Evolutionary conservation across 2,329 filamentous ascomycete species (phyloP).

Genomic region (Didymella lethalis): DNA sequence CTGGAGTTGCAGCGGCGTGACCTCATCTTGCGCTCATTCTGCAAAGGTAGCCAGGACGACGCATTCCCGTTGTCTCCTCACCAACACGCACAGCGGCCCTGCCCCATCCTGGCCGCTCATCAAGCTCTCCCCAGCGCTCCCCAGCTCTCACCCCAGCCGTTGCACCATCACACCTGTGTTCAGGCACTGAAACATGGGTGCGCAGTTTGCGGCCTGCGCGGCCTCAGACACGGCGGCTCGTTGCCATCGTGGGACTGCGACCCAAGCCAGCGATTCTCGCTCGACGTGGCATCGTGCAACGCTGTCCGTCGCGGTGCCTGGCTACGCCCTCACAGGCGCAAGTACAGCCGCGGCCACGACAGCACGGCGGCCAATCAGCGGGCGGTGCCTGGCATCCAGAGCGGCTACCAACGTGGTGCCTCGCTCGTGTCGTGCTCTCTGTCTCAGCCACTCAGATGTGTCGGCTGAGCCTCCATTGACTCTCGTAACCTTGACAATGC

Average conservation of each 20-base stretch:
- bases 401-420: constrained; percentile 19
- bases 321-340: constrained; percentile 3
- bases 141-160: constrained; percentile 30
- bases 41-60: constrained; percentile 19
- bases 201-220: constrained; percentile 26
- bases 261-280: constrained; percentile 17
- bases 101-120: constrained; percentile 12
- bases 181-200: constrained; percentile 33
- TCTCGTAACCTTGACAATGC: constrained; percentile 1
- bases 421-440: constrained; percentile 13
- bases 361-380: constrained; percentile 8
- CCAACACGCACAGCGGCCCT: constrained; percentile 5
- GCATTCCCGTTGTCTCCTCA: constrained; percentile 3
- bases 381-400: constrained; percentile 16
- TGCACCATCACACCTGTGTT: constrained; percentile 30
- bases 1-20: constrained; percentile 6
- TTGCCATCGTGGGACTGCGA: constrained; percentile 16
- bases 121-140: background rate
- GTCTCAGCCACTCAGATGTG: constrained; percentile 19
- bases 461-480: constrained; percentile 6
- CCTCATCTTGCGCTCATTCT: constrained; percentile 18
- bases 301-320: constrained; percentile 17
- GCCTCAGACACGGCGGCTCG: constrained; percentile 17
- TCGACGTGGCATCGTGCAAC: constrained; percentile 25
- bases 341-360: constrained; percentile 20